Percentiles rank a stretch among this genome's conserved stretches.
Evolutionary conservation across 345 rosid genomes (phyloP).

Genomic region (Durio zibethinus): DNA sequence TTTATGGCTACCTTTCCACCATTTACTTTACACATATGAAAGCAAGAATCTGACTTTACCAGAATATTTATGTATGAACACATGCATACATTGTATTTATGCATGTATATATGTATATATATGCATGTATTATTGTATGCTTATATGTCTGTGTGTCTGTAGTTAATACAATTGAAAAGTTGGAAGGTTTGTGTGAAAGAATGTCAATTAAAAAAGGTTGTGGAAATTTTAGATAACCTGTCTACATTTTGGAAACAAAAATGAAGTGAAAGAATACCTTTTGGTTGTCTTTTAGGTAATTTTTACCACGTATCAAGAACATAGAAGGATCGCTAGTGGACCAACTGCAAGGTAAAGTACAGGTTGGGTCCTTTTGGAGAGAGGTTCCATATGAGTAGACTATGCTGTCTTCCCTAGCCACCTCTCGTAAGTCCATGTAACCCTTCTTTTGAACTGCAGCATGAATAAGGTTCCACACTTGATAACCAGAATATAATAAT

Average conservation of each 20-base stretch:
- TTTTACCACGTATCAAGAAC: slow-evolving; percentile 75
- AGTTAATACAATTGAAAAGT: background rate
- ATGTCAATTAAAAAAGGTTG: background rate
- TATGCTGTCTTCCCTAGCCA: slow-evolving; percentile 29
- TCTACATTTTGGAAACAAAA: background rate
- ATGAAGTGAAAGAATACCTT: slow-evolving; percentile 46
- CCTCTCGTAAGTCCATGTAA: slow-evolving; percentile 60
- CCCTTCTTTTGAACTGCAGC: slow-evolving; percentile 79
- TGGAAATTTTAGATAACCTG: background rate
- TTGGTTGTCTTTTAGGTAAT: slow-evolving; percentile 55
- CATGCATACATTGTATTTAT: too few species aligned
- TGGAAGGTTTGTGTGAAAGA: background rate
- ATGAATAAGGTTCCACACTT: slow-evolving; percentile 12
- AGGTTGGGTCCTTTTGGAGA: slow-evolving; percentile 62
- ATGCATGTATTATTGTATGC: background rate
- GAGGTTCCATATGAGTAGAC: slow-evolving; percentile 58
- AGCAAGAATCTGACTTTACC: background rate
- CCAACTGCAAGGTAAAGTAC: slow-evolving; percentile 69
- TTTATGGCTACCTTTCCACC: too few species aligned
- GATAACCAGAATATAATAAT: background rate
- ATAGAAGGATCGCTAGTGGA: slow-evolving; percentile 64
- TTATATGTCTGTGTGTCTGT: background rate
- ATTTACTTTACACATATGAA: background rate
- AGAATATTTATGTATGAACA: too few species aligned
- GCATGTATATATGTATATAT: background rate